phyloP scores from a whole-genome alignment of 1,284 basidiomycete genomes.

The Rhizoctonia solani region DNA sequence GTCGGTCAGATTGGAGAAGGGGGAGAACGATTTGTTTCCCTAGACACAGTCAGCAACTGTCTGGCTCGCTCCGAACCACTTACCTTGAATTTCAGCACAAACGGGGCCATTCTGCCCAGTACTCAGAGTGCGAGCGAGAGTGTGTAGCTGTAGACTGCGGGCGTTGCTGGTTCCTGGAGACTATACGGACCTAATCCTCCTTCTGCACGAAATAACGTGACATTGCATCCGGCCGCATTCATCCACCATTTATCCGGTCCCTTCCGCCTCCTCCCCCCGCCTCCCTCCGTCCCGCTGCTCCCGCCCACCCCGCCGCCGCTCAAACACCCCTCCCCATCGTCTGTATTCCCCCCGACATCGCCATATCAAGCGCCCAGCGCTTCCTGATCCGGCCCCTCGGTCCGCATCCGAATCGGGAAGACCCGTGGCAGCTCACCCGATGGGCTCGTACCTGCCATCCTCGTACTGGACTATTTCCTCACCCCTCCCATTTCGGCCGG shows the following conservation, averaged over 20 bases:
- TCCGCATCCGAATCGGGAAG: slow-evolving; percentile 15
- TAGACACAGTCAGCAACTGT: slow-evolving; percentile 43
- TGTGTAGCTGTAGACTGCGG: slow-evolving; percentile 29
- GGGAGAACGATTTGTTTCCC: slow-evolving; percentile 89
- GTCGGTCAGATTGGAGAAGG: slow-evolving; percentile 82
- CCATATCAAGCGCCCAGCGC: slow-evolving; percentile 25
- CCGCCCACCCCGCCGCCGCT: neutral
- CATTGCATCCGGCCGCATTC: slow-evolving; percentile 30
- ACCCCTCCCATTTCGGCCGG: neutral
- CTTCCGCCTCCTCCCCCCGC: slow-evolving; percentile 1
- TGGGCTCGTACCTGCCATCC: slow-evolving; percentile 24
- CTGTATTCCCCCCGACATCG: neutral
- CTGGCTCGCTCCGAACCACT: neutral
- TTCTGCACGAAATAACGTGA: slow-evolving; percentile 31
- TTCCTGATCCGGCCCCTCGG: slow-evolving; percentile 16
- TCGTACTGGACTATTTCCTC: neutral
- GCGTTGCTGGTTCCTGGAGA: slow-evolving; percentile 30
- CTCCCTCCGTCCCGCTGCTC: neutral
- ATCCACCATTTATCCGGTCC: slow-evolving; percentile 23
- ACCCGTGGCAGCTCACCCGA: neutral
- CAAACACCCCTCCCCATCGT: neutral
- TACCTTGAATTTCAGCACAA: slow-evolving; percentile 42
- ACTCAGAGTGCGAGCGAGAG: neutral
- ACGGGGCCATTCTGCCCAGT: slow-evolving; percentile 37
- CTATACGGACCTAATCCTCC: neutral